These are phyloP conservation scores for Acanthamoeba lugdunensis DNA, from an alignment of 208 protist genomes.

Conservation along the genomic window DNA sequence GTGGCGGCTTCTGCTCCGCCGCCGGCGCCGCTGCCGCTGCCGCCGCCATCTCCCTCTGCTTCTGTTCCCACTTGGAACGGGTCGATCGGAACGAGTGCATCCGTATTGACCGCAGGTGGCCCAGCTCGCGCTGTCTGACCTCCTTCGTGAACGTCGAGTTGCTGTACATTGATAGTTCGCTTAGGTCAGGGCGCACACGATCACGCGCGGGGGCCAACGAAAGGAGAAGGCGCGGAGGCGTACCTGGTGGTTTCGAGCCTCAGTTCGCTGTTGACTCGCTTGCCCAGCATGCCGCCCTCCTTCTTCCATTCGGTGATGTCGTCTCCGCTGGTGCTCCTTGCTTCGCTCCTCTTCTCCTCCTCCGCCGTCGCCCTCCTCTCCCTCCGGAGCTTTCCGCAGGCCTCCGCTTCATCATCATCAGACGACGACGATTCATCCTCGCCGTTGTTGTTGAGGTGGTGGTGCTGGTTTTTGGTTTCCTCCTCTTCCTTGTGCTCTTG, in stretches of 20 bases:
- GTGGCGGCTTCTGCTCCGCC: background rate
- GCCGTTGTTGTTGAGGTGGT: background rate
- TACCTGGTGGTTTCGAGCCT: background rate
- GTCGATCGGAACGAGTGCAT: constrained; percentile 52
- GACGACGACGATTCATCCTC: background rate
- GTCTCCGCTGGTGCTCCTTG: background rate
- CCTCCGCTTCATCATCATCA: too few relatives aligned
- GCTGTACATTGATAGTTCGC: background rate
- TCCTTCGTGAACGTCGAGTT: background rate
- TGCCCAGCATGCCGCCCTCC: background rate
- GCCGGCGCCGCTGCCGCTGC: background rate
- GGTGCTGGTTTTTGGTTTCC: background rate
- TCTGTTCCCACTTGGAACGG: constrained; percentile 25
- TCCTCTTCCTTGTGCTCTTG: background rate
- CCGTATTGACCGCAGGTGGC: background rate
- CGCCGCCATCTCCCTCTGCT: constrained; percentile 10
- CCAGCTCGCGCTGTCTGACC: background rate
- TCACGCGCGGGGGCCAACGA: background rate
- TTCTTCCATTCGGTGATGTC: background rate
- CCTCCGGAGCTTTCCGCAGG: background rate
- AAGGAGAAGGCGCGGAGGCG: background rate
- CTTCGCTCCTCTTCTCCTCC: background rate
- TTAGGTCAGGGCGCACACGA: too few relatives aligned
- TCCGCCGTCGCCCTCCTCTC: background rate
- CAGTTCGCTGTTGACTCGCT: constrained; percentile 13